Evolutionary conservation across 768 basidiomycete genomes (phyloP).

Genomic region (Suillus ampliporus): DNA sequence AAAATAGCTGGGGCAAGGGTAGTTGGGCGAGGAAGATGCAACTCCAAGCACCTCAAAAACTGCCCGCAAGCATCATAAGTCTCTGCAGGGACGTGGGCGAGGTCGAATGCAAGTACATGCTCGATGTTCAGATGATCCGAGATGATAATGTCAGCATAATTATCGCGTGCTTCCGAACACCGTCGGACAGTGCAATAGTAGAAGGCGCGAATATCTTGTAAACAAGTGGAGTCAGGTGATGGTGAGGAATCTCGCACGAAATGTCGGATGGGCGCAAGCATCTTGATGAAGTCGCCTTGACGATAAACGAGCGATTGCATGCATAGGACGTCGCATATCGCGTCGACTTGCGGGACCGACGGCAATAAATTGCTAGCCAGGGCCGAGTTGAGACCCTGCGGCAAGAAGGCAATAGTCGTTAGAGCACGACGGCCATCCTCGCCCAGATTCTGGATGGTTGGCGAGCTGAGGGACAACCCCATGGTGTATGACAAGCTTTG

Average conservation of each 20-base stretch:
- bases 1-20: not conserved
- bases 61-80: not conserved
- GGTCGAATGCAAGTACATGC: not conserved
- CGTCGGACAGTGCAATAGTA: not conserved
- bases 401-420: not conserved
- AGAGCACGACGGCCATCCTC: not conserved
- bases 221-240: not conserved
- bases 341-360: not conserved
- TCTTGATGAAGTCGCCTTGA: not conserved
- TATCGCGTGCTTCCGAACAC: not conserved
- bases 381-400: conserved; percentile 4
- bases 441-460: not conserved
- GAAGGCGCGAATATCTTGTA: not conserved
- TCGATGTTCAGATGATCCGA: not conserved
- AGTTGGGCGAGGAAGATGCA: not conserved
- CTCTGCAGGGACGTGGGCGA: not conserved
- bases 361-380: not conserved
- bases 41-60: not conserved
- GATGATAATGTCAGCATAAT: not conserved
- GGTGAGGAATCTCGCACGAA: not conserved
- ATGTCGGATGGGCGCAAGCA: conserved; percentile 4
- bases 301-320: conserved; percentile 5
- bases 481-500: not conserved
- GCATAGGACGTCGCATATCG: not conserved
- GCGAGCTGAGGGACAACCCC: not conserved